Base-by-base conservation (phyloP, 2,329 filamentous ascomycete species). In the Neonectria faginata region DNA sequence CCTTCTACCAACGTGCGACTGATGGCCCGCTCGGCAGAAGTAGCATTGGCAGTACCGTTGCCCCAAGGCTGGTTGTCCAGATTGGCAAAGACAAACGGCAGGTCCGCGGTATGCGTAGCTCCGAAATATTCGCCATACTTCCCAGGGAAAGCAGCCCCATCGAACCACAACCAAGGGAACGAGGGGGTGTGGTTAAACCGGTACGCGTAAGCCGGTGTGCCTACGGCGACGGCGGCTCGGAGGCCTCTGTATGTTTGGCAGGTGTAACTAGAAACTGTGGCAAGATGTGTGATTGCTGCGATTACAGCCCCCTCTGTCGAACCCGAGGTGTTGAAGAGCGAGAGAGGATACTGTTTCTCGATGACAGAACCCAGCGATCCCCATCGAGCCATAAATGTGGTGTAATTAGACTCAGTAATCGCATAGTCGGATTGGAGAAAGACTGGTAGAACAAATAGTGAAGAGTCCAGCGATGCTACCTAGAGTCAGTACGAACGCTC, bases 31-130 rank as follows among this genome's bases (percentile, higher is more conserved):
- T 71, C 65, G 1, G 31, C 48, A 10, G 44, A 39, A 12, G 58
- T 64, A 2, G 57, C 60, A 20, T 64, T 67, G 41, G 65, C 67
- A 16, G 51, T 66, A 1, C 70, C 66, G 12, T 64, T 57, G 2
- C 65, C 64, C 54, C 59, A 70, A 8, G 69, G 66, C 55, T 60
- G 41, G 25, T 65, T 50, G n/a, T 68, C 60, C 22, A 71, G 29
- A 18, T 66, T 67, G 6, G 31, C 65, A 62, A 72, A 70, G 8
- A 68, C 52, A 14, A 66, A 67, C 2, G 69, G 66, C 12, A 72
- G 14, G 47, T 71, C 67, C 2, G 62, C 51, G 6, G 55, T 65
- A 45, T 71, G 70, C 22, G 66, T 59, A 0, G 67, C 54, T 25
- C 66, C 64, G 33, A 65, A 68, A 5, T 57, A 7, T 11, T 52